Evolutionary conservation across 163 green algal genomes (phyloP), one percentile per base, ranked within the genome.

Genomic region (Chlorella variabilis): DNA sequence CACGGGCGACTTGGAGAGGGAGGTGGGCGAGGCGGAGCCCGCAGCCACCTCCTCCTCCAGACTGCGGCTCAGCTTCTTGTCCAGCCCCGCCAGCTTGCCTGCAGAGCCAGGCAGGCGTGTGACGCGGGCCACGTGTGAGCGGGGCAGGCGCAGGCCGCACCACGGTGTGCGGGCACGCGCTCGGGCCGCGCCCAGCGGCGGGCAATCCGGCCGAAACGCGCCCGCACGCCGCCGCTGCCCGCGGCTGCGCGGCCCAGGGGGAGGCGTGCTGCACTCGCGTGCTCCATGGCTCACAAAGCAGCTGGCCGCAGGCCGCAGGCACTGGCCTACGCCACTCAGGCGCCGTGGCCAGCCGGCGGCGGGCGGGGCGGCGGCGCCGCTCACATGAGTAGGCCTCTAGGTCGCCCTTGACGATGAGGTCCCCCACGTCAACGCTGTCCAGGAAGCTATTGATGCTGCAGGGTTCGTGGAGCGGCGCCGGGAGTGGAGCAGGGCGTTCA

Each of bases 381-480:
- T 89, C 78, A 98, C 96, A 99, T 63, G 94, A 98, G 78, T 98
- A 99, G 0, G 93, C 94, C 84, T 99, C 94, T 31, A 98, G 86
- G 66, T 96, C 89, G 15, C 96, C 96, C 33, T 93, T 87, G 0
- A 99, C 91, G 18, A 97, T 86, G 74, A 97, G 94, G 21, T 99
- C 95, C 4, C 96, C 96, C 4, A 97, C 91, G 78, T 99, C 94
- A 6, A 99, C 91, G 61, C 94, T 86, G 42, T 97, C 91, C 7
- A 99, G 86, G 82, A 99, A 99, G 0, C 88, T 85, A 75, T 93
- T 94, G 9, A 42, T 51, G 71, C 80, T 65, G 84, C 78, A 17
- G 34, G 27, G 21, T 25, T n/a, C 65, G 54, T 56, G 54, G 15
- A 21, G 7, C 25, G 20, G 6, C 42, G 71, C 71, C 49, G 62